Evolutionary conservation across 352 stramenopile species (phyloP).

Genomic region (Pythium utonaiense): DNA sequence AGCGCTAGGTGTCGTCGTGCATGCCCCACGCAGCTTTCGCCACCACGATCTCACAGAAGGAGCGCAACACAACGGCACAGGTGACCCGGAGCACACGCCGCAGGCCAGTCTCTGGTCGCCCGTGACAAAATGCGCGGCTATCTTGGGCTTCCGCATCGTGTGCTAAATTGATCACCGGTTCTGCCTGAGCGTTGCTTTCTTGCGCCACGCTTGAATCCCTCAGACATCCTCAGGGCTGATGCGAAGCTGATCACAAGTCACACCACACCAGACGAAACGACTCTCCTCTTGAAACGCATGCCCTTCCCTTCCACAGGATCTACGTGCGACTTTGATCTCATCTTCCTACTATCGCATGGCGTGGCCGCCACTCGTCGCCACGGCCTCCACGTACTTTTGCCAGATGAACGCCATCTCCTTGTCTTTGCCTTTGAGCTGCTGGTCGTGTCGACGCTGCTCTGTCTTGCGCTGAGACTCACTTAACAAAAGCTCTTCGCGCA

Average conservation of each 20-base stretch:
- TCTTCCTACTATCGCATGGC: slow-evolving; percentile 3
- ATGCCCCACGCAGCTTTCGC: slow-evolving; percentile 30
- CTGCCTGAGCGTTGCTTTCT: too few relatives aligned
- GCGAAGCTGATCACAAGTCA: not conserved
- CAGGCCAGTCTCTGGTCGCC: not conserved
- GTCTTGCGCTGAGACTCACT: slow-evolving; percentile 58
- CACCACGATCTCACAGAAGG: slow-evolving; percentile 6
- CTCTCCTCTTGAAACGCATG: not conserved
- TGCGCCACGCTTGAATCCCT: not conserved
- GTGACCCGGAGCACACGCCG: not conserved
- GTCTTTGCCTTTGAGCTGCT: slow-evolving; percentile 50
- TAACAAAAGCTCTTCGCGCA: slow-evolving; percentile 57
- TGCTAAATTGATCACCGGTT: not conserved
- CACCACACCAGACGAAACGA: not conserved
- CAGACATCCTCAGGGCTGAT: slow-evolving; percentile 1
- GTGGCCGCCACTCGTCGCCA: slow-evolving; percentile 11
- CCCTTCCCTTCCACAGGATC: not conserved
- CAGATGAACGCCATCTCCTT: slow-evolving; percentile 70
- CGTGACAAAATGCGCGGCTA: slow-evolving; percentile 4
- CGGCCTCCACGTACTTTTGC: slow-evolving; percentile 56
- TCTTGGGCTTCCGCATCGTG: slow-evolving; percentile 19
- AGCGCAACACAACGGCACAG: not conserved
- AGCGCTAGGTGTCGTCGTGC: slow-evolving; percentile 29
- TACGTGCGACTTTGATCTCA: not conserved
- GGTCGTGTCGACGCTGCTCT: slow-evolving; percentile 41